Base-by-base conservation (phyloP, 228 moss, liverwort and hornwort species). In the Sphagnum fallax region DNA sequence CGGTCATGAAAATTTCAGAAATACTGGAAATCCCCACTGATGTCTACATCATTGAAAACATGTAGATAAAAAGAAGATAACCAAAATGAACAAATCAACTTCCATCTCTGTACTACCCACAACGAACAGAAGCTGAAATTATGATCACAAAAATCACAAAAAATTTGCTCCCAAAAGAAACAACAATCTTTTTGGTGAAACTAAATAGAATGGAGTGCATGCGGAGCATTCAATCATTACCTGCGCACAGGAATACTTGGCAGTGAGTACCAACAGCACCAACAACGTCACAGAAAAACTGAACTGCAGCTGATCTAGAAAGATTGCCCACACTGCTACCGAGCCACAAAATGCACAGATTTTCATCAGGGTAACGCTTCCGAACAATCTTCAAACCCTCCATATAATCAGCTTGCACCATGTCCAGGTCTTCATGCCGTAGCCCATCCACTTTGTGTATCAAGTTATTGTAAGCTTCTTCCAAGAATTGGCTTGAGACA, bases 301-400 rank as follows among this genome's bases (percentile, higher is more conserved):
- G 67, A 60, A 86, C 64, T 18, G 92, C 92, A 10, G 69, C 84
- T 6, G 69, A 53, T 7, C 58, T 9, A 50, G 53, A 47, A 50
- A 92, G 76, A 52, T 91, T 96, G 5, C 95, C 92, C 0, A 96
- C 89, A 7, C 86, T 83, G 69, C 90, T 92, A 1, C 94, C 94
- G 5, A 94, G 79, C 95, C 92, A 95, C 60, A 90, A 69, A 67
- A 96, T 73, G 74, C 87, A 90, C 6, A 96, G 67, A 13, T 74
- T 81, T 0, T 86, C 90, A 0, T 71, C 52, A 0, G 95, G 95
- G 70, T 90, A 80, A 67, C 68, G 80, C 5, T 69, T 75, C 48
- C 95, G 79, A 50, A 91, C 91, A 78, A 76, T 18, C 70, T 77
- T 82, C 48, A 96, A 70, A 50, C 94, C 91, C 74, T 83, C 80